A percentile compares a stretch with the other conserved stretches of the same genome.
These are phyloP conservation scores for Punctularia strigosozonata DNA, from an alignment of 768 basidiomycete genomes.

Conservation along the genomic window DNA sequence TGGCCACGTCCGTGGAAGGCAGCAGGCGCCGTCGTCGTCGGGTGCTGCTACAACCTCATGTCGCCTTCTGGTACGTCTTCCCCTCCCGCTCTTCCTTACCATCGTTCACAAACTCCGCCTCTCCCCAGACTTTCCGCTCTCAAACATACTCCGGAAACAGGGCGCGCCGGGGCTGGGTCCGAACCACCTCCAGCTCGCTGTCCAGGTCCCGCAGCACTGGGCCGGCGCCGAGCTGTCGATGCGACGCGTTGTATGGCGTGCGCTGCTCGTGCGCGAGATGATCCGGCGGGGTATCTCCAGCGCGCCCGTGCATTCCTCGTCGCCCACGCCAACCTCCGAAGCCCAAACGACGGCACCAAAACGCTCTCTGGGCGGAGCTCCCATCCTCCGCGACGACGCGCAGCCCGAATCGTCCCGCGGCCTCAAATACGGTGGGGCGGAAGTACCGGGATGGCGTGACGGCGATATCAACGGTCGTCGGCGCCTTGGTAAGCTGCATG, in stretches of 20 bases:
- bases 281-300: background rate
- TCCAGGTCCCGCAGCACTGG: slow-evolving; percentile 43
- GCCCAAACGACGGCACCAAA: background rate
- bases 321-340: too few relatives aligned
- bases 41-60: slow-evolving; percentile 75
- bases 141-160: slow-evolving; percentile 14
- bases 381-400: background rate
- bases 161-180: slow-evolving; percentile 24
- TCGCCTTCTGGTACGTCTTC: slow-evolving; percentile 30
- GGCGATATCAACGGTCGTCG: slow-evolving; percentile 5
- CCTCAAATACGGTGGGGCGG: background rate
- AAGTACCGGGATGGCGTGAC: background rate
- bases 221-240: slow-evolving; percentile 36
- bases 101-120: too few relatives aligned
- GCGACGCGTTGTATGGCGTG: slow-evolving; percentile 64
- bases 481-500: slow-evolving; percentile 39
- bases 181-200: slow-evolving; percentile 56
- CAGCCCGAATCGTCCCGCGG: background rate
- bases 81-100: slow-evolving; percentile 1
- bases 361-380: background rate
- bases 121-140: slow-evolving; percentile 45
- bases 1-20: slow-evolving; percentile 30
- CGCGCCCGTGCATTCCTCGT: too few relatives aligned
- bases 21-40: slow-evolving; percentile 47
- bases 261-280: slow-evolving; percentile 31